Conservation (phyloP, 2,329 filamentous ascomycete genomes). For the Fonsecaea multimorphosa region DNA sequence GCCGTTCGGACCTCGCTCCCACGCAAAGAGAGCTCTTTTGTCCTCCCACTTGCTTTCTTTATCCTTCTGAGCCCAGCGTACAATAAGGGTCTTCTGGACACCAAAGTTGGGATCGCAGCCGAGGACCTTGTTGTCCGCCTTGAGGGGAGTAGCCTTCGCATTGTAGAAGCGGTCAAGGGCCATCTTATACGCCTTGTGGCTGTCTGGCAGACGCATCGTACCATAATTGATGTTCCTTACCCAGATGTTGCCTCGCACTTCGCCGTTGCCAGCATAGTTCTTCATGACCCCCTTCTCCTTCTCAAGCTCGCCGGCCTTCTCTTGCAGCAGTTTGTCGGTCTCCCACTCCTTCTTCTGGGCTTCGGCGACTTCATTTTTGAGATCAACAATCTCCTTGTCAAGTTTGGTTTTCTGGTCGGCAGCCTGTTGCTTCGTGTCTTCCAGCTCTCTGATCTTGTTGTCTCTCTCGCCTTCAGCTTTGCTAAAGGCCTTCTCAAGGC, state of each 20-base stretch:
- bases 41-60: background rate
- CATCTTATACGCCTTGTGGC: slow-evolving; percentile 3
- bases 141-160: background rate
- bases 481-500: background rate
- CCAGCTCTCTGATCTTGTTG: background rate
- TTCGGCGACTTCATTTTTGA: background rate
- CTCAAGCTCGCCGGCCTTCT: slow-evolving; percentile 2
- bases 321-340: background rate
- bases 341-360: slow-evolving; percentile 1
- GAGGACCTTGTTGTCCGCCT: background rate
- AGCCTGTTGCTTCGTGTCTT: slow-evolving; percentile 3
- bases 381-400: slow-evolving; percentile 2
- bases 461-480: background rate
- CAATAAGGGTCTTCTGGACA: background rate
- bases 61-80: slow-evolving; percentile 1
- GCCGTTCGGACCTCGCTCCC: background rate
- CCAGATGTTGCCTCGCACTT: slow-evolving; percentile 4
- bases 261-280: background rate
- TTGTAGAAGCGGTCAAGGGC: slow-evolving; percentile 1
- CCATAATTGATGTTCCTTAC: background rate
- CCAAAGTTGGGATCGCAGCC: background rate
- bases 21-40: background rate
- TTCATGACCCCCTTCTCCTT: background rate
- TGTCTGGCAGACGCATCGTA: background rate
- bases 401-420: background rate